Base-by-base conservation (phyloP, 1,139 yeast species). In the Entelexis paramagnoliae region DNA sequence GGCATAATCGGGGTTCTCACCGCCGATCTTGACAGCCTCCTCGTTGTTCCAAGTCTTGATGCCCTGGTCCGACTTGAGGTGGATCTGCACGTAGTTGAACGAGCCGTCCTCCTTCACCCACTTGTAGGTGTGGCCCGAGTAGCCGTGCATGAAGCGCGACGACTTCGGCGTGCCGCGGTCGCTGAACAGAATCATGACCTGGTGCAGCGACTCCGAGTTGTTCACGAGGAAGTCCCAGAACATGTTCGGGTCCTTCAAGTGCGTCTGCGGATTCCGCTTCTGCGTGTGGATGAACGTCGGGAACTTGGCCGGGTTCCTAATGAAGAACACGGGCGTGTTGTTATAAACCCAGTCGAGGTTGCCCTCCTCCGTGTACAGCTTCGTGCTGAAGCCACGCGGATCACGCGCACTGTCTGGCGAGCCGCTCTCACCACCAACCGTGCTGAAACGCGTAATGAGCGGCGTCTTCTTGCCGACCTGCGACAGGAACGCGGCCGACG, bases 261-360 rank as follows among this genome's bases (percentile, higher is more conserved):
- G 83, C 48, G 93, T 84, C 70, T 83, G 79, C 49, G 94, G 94
- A 71, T 83, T 78, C 66, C 91, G 78, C 78, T 82, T 83, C 67
- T 83, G 82, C n/a, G 95, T 83, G 74, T 86, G 95, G 65, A 86
- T 85, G 66, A 86, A 85, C 68, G 81, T 81, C 50, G 94, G 94
- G 74, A 86, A 86, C 74, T 86, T 84, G 54, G 84, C 74, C 56
- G 94, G 94, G 70, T 86, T 91, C 67, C 95, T 78, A 60, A 86
- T 74, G 71, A 86, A 86, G 70, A 86, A 86, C 53, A 86, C 78
- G 32, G 95, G 95, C 42, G 95, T 86, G 74, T 86, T 86, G 76
- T 85, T 86, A 75, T 81, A 83, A 39, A 86, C 95, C 74, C 85
- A 81, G 73, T 86, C 95, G 68, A 82, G 74, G 71, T 81, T 82